These are phyloP conservation scores for Beta lomatogona DNA, from an alignment of 179 eudicot genomes.

Conservation along the genomic window DNA sequence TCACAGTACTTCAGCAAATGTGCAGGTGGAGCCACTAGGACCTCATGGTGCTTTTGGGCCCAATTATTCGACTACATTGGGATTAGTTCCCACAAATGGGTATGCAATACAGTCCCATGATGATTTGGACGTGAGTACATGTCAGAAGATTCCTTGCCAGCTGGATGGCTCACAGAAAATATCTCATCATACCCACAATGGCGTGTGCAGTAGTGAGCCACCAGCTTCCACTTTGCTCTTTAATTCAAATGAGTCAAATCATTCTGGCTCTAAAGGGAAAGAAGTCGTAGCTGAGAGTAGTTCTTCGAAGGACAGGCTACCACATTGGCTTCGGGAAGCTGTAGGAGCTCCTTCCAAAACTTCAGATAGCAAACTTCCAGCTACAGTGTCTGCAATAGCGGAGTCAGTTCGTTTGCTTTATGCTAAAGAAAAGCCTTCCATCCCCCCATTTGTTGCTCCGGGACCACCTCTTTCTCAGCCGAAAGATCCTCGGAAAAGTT, in stretches of 20 bases:
- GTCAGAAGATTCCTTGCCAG: conserved; percentile 40
- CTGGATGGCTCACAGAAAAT: conserved; percentile 41
- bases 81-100: conserved; percentile 35
- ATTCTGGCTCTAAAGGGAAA: conserved; percentile 45
- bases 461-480: conserved; percentile 78
- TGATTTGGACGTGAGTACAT: conserved; percentile 27
- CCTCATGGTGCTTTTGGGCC: conserved; percentile 48
- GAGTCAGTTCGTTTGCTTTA: conserved; percentile 78
- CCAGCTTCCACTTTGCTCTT: conserved; percentile 35
- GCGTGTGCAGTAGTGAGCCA: conserved; percentile 32
- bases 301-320: conserved; percentile 60
- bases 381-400: conserved; percentile 82
- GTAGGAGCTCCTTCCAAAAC: conserved; percentile 54
- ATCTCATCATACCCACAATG: conserved; percentile 30
- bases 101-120: conserved; percentile 31
- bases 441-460: conserved; percentile 84
- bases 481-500: conserved; percentile 66
- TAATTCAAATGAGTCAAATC: conserved; percentile 21
- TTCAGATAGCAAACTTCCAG: conserved; percentile 59
- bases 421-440: conserved; percentile 59
- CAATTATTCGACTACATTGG: conserved; percentile 36
- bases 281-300: conserved; percentile 44
- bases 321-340: conserved; percentile 98
- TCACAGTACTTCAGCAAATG: conserved; percentile 40
- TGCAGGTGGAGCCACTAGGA: conserved; percentile 45